A percentile compares a stretch with the other conserved stretches of the same genome.
Conservation (phyloP, 345 rosid species). For the Fremontodendron californicum region DNA sequence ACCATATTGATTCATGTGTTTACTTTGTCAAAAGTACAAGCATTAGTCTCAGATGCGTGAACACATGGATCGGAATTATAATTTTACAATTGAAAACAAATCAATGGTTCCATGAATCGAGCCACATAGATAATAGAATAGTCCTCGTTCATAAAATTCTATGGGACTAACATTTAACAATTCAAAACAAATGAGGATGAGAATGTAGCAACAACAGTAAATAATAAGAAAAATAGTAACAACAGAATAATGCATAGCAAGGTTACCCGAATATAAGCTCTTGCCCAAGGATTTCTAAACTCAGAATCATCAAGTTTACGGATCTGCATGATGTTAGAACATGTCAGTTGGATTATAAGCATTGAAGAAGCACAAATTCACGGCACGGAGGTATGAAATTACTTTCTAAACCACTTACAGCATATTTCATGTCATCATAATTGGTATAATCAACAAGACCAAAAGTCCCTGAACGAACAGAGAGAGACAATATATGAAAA, state of each 20-base stretch:
- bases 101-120: background rate
- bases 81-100: background rate
- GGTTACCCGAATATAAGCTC: constrained; percentile 63
- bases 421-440: constrained; percentile 92
- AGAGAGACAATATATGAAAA: background rate
- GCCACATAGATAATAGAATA: background rate
- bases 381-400: background rate
- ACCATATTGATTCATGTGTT: background rate
- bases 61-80: background rate
- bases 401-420: constrained; percentile 47
- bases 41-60: background rate
- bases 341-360: background rate
- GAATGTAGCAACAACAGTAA: background rate
- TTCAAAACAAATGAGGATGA: background rate
- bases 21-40: background rate
- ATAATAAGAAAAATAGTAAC: background rate
- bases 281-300: constrained; percentile 86
- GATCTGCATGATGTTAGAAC: constrained; percentile 32
- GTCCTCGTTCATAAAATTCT: background rate
- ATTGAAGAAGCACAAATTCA: background rate
- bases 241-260: background rate
- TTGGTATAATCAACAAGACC: constrained; percentile 91
- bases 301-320: constrained; percentile 80
- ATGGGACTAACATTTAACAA: background rate
- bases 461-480: constrained; percentile 56